Base-by-base conservation (phyloP, 2,329 filamentous ascomycete species). In the Paecilomyces dactylethromorphus region DNA sequence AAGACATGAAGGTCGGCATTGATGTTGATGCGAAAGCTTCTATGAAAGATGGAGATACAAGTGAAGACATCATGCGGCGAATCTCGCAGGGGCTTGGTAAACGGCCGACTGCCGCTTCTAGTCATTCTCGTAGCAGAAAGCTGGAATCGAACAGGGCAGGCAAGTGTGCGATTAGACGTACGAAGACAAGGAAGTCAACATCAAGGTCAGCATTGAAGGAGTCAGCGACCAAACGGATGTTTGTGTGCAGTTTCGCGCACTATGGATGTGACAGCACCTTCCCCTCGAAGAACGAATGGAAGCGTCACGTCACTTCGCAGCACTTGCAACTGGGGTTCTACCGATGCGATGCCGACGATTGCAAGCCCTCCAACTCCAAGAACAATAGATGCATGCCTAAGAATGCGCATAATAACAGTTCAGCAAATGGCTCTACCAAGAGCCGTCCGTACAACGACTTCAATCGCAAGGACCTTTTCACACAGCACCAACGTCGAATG, bases 381-480 rank as follows among this genome's bases (percentile, higher is more conserved):
- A 59, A 56, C 4, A 54, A 54, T 21, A 54, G 52, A 45, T 54
- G 21, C 29, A 24, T 50, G 11, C 2, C 22, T 11, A n/a, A 15
- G 4, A 52, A 29, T n/a, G 24, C 1, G 3, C 13, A 52, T 13
- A n/a, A 24, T n/a, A 21, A 52, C 21, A 26, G 49, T 18, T 11
- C 21, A 24, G 22, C 52, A 59, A 56, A 39, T 49, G 22, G 29
- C 32, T 55, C 63, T 60, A n/a, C 7, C 13, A 31, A n/a, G 32
- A 65, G 22, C 56, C 66, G 66, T 11, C 74, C 80, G 5, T 77
- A 78, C 45, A 86, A 88, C 66, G 87, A 85, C 72, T 96, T 96
- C 79, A 95, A 95, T 74, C 88, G 92, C 68, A 96, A 95, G 71
- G 92, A 97, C 68, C 84, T 97, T 10, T 96, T 92, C 76, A 91